Evolutionary conservation across 768 basidiomycete genomes (phyloP).

Genomic region (Nevesoporus exiguus): DNA sequence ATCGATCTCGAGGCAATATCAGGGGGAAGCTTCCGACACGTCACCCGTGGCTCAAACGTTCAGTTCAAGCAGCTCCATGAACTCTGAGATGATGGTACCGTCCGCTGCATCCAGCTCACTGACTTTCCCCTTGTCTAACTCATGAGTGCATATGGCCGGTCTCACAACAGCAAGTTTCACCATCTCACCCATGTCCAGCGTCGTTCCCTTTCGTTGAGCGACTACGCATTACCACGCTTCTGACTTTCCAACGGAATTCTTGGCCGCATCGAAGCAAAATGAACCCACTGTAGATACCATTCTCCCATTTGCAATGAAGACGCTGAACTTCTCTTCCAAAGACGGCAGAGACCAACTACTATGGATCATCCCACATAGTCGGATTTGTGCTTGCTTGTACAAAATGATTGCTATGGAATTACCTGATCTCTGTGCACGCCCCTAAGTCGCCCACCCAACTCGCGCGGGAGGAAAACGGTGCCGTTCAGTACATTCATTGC

Average conservation of each 20-base stretch:
- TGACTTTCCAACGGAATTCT: constrained; percentile 26
- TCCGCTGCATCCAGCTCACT: not conserved
- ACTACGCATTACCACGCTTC: constrained; percentile 4
- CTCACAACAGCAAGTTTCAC: constrained; percentile 18
- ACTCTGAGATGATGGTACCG: not conserved
- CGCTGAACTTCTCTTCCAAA: constrained; percentile 5
- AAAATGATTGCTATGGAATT: constrained; percentile 48
- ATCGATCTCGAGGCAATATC: no score
- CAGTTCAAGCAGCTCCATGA: not conserved
- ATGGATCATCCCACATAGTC: constrained; percentile 32
- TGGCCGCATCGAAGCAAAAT: constrained; percentile 26
- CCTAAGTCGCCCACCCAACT: constrained; percentile 41
- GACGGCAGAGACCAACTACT: constrained; percentile 14
- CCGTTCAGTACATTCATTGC: constrained; percentile 38
- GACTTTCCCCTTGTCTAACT: not conserved
- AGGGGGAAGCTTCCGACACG: constrained; percentile 1
- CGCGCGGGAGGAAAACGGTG: constrained; percentile 9
- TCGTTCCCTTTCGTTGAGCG: not conserved
- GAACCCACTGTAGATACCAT: constrained; percentile 40
- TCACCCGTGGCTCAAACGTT: constrained; percentile 14
- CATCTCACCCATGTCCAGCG: constrained; percentile 19
- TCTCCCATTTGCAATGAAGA: constrained; percentile 38
- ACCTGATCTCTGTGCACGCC: constrained; percentile 66
- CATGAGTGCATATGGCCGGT: not conserved
- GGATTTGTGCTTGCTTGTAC: constrained; percentile 59